A percentile compares a stretch with the other conserved stretches of the same genome.
These are phyloP conservation scores for Aspergillus proliferans DNA, from an alignment of 2,329 filamentous ascomycete species.

Conservation along the genomic window DNA sequence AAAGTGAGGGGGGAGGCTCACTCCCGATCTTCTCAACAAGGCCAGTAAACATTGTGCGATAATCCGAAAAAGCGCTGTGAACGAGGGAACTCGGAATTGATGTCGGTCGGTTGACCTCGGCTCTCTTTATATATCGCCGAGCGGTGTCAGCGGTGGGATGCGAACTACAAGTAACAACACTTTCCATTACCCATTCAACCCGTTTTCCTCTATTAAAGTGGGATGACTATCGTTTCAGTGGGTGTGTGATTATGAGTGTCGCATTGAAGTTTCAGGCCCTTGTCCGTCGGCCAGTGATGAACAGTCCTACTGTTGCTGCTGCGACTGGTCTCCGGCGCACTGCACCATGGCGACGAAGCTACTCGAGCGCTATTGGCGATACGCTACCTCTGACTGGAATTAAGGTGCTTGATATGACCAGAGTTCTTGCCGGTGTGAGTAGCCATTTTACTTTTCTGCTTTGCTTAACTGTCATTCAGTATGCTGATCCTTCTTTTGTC, in stretches of 20 bases:
- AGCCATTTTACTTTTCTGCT: neutral
- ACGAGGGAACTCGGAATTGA: neutral
- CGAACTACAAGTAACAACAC: neutral
- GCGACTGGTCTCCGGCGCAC: conserved; percentile 14
- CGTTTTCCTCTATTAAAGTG: neutral
- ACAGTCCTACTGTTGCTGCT: conserved; percentile 2
- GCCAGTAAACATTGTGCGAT: conserved; percentile 80
- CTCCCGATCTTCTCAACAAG: conserved; percentile 90
- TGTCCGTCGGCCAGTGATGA: conserved; percentile 17
- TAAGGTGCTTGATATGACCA: conserved; percentile 90
- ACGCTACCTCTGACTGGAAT: conserved; percentile 73
- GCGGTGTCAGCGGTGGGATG: neutral
- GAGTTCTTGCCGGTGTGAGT: conserved; percentile 86
- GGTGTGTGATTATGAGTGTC: conserved; percentile 16
- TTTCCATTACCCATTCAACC: neutral
- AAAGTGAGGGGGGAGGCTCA: conserved; percentile 42
- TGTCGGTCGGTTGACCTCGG: neutral
- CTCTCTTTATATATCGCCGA: conserved; percentile 5
- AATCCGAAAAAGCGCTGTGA: neutral
- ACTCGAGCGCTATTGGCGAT: conserved; percentile 39
- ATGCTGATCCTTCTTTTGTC: conserved; percentile 8
- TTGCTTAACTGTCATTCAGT: neutral
- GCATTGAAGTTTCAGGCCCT: conserved; percentile 17
- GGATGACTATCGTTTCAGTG: neutral
- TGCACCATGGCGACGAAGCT: conserved; percentile 23